These are phyloP conservation scores for Coemansia sp. DNA, from an alignment of 192 early-diverging fungal genomes.

Conservation along the genomic window DNA sequence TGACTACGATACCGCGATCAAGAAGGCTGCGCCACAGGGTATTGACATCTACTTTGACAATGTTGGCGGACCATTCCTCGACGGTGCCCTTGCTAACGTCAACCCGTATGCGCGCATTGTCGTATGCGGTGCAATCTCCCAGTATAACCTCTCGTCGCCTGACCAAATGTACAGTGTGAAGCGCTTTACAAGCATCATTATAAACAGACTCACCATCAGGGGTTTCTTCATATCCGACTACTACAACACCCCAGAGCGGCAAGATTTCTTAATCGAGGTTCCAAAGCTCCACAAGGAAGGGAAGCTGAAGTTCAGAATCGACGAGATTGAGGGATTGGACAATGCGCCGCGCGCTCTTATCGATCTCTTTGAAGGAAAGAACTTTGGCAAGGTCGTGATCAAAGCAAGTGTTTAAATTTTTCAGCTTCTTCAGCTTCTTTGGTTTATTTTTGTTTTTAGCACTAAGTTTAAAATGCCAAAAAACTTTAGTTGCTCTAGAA, in stretches of 20 bases:
- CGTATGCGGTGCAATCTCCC: slow-evolving; percentile 16
- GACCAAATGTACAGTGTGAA: slow-evolving; percentile 58
- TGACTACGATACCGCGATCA: too few relatives aligned
- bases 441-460: too few relatives aligned
- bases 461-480: too few relatives aligned
- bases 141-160: slow-evolving; percentile 58
- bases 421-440: too few relatives aligned
- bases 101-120: slow-evolving; percentile 70
- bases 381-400: not conserved
- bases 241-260: slow-evolving; percentile 43
- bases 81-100: slow-evolving; percentile 64
- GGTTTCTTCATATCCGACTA: slow-evolving; percentile 67
- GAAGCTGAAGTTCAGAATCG: too few relatives aligned
- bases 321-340: too few relatives aligned
- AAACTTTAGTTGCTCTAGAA: too few relatives aligned
- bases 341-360: too few relatives aligned
- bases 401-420: too few relatives aligned
- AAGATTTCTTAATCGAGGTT: slow-evolving; percentile 62
- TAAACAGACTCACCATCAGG: slow-evolving; percentile 61
- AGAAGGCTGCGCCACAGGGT: too few relatives aligned
- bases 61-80: slow-evolving; percentile 48
- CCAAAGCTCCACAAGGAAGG: not conserved
- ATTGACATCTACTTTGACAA: too few relatives aligned
- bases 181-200: slow-evolving; percentile 61
- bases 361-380: too few relatives aligned